Base-by-base conservation (phyloP, 2,329 filamentous ascomycete genomes). In the Pseudocercospora fuligena region DNA sequence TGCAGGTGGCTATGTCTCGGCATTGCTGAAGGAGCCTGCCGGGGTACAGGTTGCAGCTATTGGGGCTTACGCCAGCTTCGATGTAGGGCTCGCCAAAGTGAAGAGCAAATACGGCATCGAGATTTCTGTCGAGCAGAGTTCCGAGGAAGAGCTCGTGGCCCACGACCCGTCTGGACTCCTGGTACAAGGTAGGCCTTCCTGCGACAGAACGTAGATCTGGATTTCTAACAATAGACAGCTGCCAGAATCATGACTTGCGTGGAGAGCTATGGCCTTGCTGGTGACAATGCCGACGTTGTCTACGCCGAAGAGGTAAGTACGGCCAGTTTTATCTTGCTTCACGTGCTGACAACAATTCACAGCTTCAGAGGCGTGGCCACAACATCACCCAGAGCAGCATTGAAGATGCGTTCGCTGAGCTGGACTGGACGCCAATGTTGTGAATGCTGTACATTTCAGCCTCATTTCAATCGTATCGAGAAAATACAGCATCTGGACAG, bases 1-100 rank as follows among this genome's bases (percentile, higher is more conserved):
- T 53, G 43, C 65, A 6, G 66, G 69, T 4, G 54, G 33, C 29
- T 69, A 58, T 43, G 51, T 69, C 21, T 43, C 56, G 12, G 69
- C 69, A 2, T 58, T 69, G 29, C 14, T 69, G 19, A 47, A 60
- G 21, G 64, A 63, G 11, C 60, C 67, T n/a, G 63, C 57, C 7
- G 66, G 56, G 7, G 12, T 51, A 23, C 31, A 33, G 14, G 54
- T 64, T 9, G 62, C 27, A n/a, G 62, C 54, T n/a, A 33, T 53
- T 8, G 27, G 53, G 8, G 62, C 25, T 7, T 21, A 33, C 12
- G 14, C 43, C 14, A 59, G 54, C 16, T 33, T 43, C 12, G 31
- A 60, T 47, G 54, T 53, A 21, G 54, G 27, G 23, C 23, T 64
- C 11, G 40, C 5, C 3, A 53, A 40, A 14, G 43, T 64, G 2